Evolutionary conservation across 345 rosid genomes (phyloP), one percentile per base, ranked within the genome.

Genomic region (Hibiscus mutabilis): DNA sequence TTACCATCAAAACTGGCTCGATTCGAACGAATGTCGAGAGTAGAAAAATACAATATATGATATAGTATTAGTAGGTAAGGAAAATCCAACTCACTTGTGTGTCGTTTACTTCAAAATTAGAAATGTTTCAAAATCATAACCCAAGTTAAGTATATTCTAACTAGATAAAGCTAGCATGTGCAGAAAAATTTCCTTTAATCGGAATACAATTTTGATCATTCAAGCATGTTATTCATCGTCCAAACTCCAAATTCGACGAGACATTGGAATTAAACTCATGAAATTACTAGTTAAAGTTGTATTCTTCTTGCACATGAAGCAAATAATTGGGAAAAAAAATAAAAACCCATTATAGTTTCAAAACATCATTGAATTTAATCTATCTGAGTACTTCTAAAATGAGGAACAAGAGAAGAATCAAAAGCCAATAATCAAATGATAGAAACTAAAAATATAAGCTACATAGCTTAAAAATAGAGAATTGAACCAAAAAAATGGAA

Each of bases 121-220:
- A 35, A 22, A 67, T 47, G 51, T 25, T 73, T 49, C 46, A 42
- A 42, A 66, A 8, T 59, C 78, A 70, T 40, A 62, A 12, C 19
- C 62, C 72, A 76, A 73, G 65, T 52, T 25, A 74, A 68, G 76
- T 53, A 76, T 70, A 76, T 64, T 61, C 53, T 22, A 60, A 66
- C 37, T 18, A 65, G 21, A 35, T 1, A 55, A 14, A 60, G 29
- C 60, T 62, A 31, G 73, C 75, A 71, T 68, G 77, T 53, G 75
- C 76, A 51, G 31, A 40, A 42, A 14, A 60, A 55, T 68, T 49
- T 22, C 68, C 59, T 37, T 6, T 24, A 61, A 14, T 56, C 51
- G 49, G 15, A 51, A 2, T 21, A 47, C 64, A 29, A 33, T 29
- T 55, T 73, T n/a, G 70, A 62, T 37, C 22, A 37, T 57, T 9